Base-by-base conservation (phyloP, 2,329 filamentous ascomycete species). In the Neopestalotiopsis sp. region DNA sequence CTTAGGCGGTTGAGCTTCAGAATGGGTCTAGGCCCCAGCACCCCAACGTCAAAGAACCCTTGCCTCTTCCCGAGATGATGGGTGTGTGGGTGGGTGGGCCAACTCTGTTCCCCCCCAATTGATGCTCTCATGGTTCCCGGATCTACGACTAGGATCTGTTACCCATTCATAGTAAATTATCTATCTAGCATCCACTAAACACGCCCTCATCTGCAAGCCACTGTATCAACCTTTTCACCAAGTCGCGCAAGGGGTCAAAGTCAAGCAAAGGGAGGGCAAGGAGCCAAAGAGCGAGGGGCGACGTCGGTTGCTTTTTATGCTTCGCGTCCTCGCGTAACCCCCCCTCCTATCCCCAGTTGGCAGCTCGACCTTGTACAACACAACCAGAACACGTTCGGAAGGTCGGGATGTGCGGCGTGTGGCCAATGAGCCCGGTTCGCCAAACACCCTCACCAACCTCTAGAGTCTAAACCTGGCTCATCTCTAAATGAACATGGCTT, bases 121-220 rank as follows among this genome's bases (percentile, higher is more conserved):
- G 45, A 52, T 52, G 45, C 45, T 52, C 45, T 52, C 45, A 52
- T 52, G 45, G 45, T 52, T 52, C 45, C 45, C 45, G 45, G 45
- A 52, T 52, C 45, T 52, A 17, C 45, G 45, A 52, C 45, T 7
- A 20, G 45, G 45, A 52, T 52, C 14, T 38, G 6, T 38, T 10
- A 38, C 34, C 34, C 24, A 28, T 28, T 28, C 24, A 28, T 28
- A 28, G 10, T 38, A 38, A 4, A 38, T 38, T 38, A 10, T 38
- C 34, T 38, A 38, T 38, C 2, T 38, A 38, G 34, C 34, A 38
- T 38, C 34, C 34, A 38, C 34, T 38, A 38, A 7, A 38, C 34
- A 38, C 34, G 6, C 10, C 34, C 10, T 38, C 10, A 38, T 38
- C 34, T 38, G 34, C 34, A 38, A 38, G 34, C 34, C 34, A 38